Base-by-base conservation (phyloP, 2,329 filamentous ascomycete genomes). In the Cladophialophora immunda region DNA sequence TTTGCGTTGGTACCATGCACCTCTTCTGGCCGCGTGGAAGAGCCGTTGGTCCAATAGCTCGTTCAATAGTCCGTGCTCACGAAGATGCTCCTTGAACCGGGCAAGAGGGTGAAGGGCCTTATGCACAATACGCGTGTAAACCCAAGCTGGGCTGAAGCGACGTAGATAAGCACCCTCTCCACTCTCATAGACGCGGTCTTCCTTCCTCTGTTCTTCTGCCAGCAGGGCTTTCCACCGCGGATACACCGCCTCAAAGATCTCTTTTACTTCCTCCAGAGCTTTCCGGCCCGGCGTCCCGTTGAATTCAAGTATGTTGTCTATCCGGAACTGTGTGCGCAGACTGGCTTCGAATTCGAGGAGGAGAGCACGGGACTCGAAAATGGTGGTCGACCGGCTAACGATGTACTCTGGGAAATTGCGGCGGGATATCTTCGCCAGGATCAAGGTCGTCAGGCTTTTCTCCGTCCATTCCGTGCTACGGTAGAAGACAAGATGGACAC, bases 401-500 rank as follows among this genome's bases (percentile, higher is more conserved):
- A 98, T 87, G 75, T 97, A 99, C 2, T 90, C 84, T 0, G 94
- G 94, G 71, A 97, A 99, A 76, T 94, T 95, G 38, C 92, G 86
- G 52, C 89, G 87, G 1, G 94, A 92, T 65, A 97, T 97, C 70
- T 94, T 94, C 7, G 95, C 92, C 4, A 99, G 85, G 53, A 99
- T 97, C 62, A 98, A 94, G 0, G 94, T 94, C 1, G 93, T 98
- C 15, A 99, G 82, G 1, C 94, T 97, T 77, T 97, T 98, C 74
- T 98, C 94, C 0, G 94, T 97, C 95, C 95, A 99, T 76, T 97
- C 92, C 0, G 93, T 96, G 9, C 94, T 97, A 66, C 94, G 87
- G 78, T 98, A 98, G 77, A 97, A 99, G 30, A 99, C 93, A 2
- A 99, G 82, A 79, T 98, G 95, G 0, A 98, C 93, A 29, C 95